phyloP scores from a whole-genome alignment of 495 filamentous ascomycete species.

The Cudoniella acicularis region DNA sequence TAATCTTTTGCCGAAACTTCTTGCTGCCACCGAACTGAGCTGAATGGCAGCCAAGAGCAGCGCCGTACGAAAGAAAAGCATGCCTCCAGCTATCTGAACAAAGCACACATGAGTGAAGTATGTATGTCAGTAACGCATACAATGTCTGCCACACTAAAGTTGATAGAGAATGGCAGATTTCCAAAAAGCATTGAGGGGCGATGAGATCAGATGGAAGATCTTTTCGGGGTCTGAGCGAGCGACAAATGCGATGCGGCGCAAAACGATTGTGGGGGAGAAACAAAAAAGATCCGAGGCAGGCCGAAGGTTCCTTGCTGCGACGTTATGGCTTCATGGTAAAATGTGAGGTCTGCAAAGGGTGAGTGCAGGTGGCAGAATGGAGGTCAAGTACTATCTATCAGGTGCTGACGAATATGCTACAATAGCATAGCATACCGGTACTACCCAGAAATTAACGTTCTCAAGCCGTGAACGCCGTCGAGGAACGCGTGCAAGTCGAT shows the following conservation, averaged over 20 bases:
- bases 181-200: not conserved
- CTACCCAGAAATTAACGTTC: slow-evolving; percentile 17
- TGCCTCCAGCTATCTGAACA: slow-evolving; percentile 2
- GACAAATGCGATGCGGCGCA: not conserved
- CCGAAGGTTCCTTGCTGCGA: not conserved
- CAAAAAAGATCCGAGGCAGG: slow-evolving; percentile 6
- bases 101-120: not conserved
- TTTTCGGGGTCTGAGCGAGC: not conserved
- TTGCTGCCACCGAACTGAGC: not conserved
- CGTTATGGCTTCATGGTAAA: slow-evolving; percentile 1
- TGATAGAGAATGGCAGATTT: not conserved
- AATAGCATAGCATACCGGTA: too few species aligned
- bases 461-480: not conserved
- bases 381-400: slow-evolving; percentile 9
- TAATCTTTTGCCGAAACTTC: not conserved
- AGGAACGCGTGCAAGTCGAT: not conserved
- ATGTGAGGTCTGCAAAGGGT: not conserved
- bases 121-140: not conserved
- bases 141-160: not conserved
- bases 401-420: slow-evolving; percentile 11
- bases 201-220: not conserved
- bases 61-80: not conserved
- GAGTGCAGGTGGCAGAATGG: not conserved
- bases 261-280: slow-evolving; percentile 16
- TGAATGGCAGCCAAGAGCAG: slow-evolving; percentile 9